These are phyloP conservation scores for Aspergillus leporis DNA, from an alignment of 495 filamentous ascomycete genomes.

Conservation along the genomic window DNA sequence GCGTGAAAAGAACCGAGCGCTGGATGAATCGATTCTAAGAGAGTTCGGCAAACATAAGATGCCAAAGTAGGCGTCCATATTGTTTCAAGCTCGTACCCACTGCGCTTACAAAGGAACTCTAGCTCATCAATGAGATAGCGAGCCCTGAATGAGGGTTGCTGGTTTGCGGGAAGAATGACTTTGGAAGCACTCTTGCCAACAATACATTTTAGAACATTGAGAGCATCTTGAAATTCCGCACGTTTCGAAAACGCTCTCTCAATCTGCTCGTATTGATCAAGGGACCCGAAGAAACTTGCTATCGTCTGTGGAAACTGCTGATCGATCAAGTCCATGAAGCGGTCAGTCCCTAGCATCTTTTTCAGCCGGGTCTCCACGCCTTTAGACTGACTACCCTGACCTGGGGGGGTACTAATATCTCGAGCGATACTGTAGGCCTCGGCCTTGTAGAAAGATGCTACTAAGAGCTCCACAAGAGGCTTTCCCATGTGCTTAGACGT, in stretches of 20 bases:
- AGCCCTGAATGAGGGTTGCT: slow-evolving; percentile 83
- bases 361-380: slow-evolving; percentile 70
- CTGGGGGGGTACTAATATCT: slow-evolving; percentile 65
- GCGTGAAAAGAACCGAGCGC: slow-evolving; percentile 84
- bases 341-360: slow-evolving; percentile 65
- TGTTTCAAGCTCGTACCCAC: slow-evolving; percentile 58
- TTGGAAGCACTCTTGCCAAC: slow-evolving; percentile 60
- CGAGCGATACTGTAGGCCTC: slow-evolving; percentile 81
- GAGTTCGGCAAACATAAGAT: slow-evolving; percentile 70
- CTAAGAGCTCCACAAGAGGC: slow-evolving; percentile 57
- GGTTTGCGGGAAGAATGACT: slow-evolving; percentile 63
- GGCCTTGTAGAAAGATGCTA: slow-evolving; percentile 72
- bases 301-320: slow-evolving; percentile 75
- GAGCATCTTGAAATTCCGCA: slow-evolving; percentile 55
- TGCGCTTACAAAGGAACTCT: slow-evolving; percentile 70
- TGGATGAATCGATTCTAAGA: slow-evolving; percentile 81
- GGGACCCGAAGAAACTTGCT: slow-evolving; percentile 64
- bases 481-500: slow-evolving; percentile 58
- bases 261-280: slow-evolving; percentile 74
- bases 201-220: slow-evolving; percentile 66
- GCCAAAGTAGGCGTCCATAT: slow-evolving; percentile 80
- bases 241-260: slow-evolving; percentile 72
- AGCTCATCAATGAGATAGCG: slow-evolving; percentile 74
- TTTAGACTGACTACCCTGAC: slow-evolving; percentile 49
- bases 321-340: slow-evolving; percentile 60